Evolutionary conservation across 257 asterid species (phyloP).

Genomic region (Thymus quinquecostatus): DNA sequence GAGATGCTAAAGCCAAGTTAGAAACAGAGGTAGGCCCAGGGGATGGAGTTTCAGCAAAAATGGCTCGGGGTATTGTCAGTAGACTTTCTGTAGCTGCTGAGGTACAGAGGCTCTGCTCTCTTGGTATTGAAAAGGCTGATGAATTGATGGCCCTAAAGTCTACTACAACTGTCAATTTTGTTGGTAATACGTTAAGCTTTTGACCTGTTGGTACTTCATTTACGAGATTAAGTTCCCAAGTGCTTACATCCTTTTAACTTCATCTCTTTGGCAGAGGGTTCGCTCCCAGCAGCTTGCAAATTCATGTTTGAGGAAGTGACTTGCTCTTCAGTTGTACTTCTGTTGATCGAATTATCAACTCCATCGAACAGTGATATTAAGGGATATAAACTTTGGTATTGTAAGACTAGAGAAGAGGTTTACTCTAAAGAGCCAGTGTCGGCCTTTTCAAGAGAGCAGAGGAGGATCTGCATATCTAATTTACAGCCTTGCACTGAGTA

Average conservation of each 20-base stretch:
- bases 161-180: neutral
- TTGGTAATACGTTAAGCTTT: constrained; percentile 19
- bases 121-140: constrained; percentile 79
- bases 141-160: constrained; percentile 44
- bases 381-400: constrained; percentile 92
- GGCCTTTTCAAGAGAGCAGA: constrained; percentile 70
- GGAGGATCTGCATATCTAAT: constrained; percentile 76
- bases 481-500: constrained; percentile 85
- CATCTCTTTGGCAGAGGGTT: constrained; percentile 61
- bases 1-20: constrained; percentile 75
- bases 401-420: constrained; percentile 69
- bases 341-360: constrained; percentile 66
- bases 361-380: constrained; percentile 49
- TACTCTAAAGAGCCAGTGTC: constrained; percentile 70
- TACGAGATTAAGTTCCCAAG: constrained; percentile 17
- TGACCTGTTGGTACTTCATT: constrained; percentile 26
- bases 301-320: constrained; percentile 81
- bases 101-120: constrained; percentile 77
- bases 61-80: constrained; percentile 93
- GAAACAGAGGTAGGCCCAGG: constrained; percentile 90
- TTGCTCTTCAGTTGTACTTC: constrained; percentile 64
- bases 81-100: constrained; percentile 80
- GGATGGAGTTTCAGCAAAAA: constrained; percentile 79
- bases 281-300: constrained; percentile 85
- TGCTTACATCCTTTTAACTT: constrained; percentile 21